Percentiles rank a stretch among this genome's conserved stretches.
Conservation (phyloP, 169 alveolate genomes). For the Cryptosporidium bovis region DNA sequence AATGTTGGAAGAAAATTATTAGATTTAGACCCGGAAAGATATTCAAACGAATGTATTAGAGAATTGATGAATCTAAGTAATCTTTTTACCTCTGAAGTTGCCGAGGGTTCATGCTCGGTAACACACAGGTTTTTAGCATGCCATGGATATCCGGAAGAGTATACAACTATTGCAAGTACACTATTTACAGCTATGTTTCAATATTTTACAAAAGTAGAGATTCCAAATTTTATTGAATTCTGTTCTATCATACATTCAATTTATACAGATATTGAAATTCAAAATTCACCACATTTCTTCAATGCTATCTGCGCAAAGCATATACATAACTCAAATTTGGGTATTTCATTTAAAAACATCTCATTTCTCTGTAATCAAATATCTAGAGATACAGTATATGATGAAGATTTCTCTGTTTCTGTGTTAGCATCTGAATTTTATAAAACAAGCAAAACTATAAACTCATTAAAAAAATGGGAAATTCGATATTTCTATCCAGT, state of each 20-base stretch:
- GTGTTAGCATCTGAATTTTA: slow-evolving; percentile 55
- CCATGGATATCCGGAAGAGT: slow-evolving; percentile 61
- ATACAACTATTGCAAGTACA: slow-evolving; percentile 40
- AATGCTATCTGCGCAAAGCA: slow-evolving; percentile 58
- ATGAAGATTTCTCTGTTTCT: slow-evolving; percentile 27
- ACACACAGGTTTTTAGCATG: slow-evolving; percentile 37
- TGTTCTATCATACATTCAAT: slow-evolving; percentile 44
- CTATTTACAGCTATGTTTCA: slow-evolving; percentile 37
- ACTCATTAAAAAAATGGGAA: slow-evolving; percentile 68
- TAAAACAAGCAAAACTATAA: slow-evolving; percentile 35
- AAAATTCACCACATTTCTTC: slow-evolving; percentile 34
- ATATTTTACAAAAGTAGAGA: slow-evolving; percentile 1
- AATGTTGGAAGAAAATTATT: slow-evolving; percentile 41
- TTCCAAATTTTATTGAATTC: slow-evolving; percentile 42
- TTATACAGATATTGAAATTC: slow-evolving; percentile 29
- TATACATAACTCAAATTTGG: slow-evolving; percentile 11
- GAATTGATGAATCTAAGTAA: slow-evolving; percentile 45
- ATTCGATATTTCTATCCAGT: slow-evolving; percentile 44
- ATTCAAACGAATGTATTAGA: slow-evolving; percentile 39
- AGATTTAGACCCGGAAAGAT: slow-evolving; percentile 24
- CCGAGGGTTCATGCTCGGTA: slow-evolving; percentile 29
- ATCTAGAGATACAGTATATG: slow-evolving; percentile 7
- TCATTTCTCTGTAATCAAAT: slow-evolving; percentile 58
- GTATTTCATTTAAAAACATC: slow-evolving; percentile 11
- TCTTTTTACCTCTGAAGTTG: slow-evolving; percentile 49